Conservation (phyloP, 176 grass and related monocot species). For the Saccharum officinarum region DNA sequence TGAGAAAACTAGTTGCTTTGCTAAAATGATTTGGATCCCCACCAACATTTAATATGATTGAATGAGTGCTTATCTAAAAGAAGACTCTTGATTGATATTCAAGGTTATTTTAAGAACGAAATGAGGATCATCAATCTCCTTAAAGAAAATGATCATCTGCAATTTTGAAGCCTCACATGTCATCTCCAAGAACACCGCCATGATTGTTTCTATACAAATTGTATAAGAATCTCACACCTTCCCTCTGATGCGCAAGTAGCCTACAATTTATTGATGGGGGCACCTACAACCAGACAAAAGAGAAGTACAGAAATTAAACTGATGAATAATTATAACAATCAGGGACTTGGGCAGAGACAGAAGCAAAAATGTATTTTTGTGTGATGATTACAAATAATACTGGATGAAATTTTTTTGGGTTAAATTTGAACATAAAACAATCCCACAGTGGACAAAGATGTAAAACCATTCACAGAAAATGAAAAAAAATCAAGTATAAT, state of each 20-base stretch:
- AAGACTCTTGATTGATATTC: neutral
- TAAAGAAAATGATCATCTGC: neutral
- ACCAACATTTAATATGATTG: slow-evolving; percentile 5
- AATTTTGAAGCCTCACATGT: slow-evolving; percentile 67
- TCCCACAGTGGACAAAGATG: neutral
- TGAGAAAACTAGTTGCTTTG: neutral
- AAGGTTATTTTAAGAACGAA: neutral
- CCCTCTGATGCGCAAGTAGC: slow-evolving; percentile 80
- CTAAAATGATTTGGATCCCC: neutral
- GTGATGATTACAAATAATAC: neutral
- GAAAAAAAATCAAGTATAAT: slow-evolving; percentile 15
- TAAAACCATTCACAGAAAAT: slow-evolving; percentile 16
- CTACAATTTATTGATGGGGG: slow-evolving; percentile 88
- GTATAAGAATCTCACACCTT: slow-evolving; percentile 83
- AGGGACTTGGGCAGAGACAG: neutral
- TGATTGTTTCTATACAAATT: slow-evolving; percentile 87
- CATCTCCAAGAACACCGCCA: slow-evolving; percentile 95
- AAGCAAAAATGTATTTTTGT: slow-evolving; percentile 21
- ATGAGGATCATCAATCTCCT: neutral
- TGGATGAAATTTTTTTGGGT: neutral
- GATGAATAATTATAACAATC: neutral
- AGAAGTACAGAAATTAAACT: slow-evolving; percentile 19
- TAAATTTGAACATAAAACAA: neutral
- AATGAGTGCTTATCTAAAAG: neutral
- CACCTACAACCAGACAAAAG: slow-evolving; percentile 57